These are phyloP conservation scores for Pestalotiopsis fici DNA, from an alignment of 2,329 filamentous ascomycete genomes.

Conservation along the genomic window DNA sequence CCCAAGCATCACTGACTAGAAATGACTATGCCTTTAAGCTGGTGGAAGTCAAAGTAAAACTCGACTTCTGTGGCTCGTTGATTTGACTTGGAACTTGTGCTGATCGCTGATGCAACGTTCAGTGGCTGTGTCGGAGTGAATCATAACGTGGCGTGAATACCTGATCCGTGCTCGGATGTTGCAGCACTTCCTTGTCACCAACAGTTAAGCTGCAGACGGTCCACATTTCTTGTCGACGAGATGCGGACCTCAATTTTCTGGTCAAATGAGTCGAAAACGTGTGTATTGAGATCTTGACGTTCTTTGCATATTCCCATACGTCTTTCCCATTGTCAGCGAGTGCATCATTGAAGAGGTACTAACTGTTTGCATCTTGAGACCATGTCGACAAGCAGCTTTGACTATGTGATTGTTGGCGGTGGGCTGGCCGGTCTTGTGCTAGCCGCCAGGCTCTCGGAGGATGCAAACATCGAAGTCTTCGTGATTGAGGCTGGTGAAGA, in stretches of 20 bases:
- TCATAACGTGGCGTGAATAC: too few relatives aligned
- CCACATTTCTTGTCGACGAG: not conserved
- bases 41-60: too few relatives aligned
- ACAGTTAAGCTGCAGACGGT: not conserved
- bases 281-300: not conserved
- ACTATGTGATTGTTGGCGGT: constrained; percentile 1
- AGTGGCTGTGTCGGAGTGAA: too few relatives aligned
- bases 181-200: not conserved
- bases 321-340: not conserved
- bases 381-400: not conserved
- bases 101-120: too few relatives aligned
- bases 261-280: not conserved
- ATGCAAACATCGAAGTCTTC: not conserved
- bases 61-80: too few relatives aligned
- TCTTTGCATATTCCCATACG: not conserved
- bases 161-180: too few relatives aligned
- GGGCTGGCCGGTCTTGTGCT: not conserved
- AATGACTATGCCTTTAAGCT: too few relatives aligned
- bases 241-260: not conserved
- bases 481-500: constrained; percentile 1
- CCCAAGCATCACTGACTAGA: too few relatives aligned
- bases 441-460: not conserved
- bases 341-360: not conserved
- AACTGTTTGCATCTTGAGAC: not conserved
- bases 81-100: too few relatives aligned